Percentiles rank a stretch among this genome's conserved stretches.
phyloP scores from a whole-genome alignment of 495 filamentous ascomycete genomes.

The Hypoxylon trugodes region DNA sequence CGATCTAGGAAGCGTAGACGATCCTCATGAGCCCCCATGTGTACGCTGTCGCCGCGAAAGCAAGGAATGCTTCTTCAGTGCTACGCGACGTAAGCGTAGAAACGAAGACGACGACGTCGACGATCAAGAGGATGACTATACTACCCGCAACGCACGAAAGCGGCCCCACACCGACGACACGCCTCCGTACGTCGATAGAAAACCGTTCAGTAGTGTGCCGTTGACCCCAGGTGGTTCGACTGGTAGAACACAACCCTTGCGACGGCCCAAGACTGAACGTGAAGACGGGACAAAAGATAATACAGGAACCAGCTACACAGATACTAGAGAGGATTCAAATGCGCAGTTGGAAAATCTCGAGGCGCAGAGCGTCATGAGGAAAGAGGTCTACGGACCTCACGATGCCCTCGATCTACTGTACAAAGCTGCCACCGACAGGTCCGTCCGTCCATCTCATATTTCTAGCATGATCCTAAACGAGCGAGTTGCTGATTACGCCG shows the following conservation, averaged over 20 bases:
- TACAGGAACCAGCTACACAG: constrained; percentile 40
- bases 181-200: constrained; percentile 51
- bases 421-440: constrained; percentile 72
- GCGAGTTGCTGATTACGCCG: constrained; percentile 34
- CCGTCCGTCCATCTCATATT: constrained; percentile 36
- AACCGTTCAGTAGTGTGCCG: constrained; percentile 57
- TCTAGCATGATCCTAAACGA: constrained; percentile 14
- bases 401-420: constrained; percentile 75
- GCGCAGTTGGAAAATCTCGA: constrained; percentile 65
- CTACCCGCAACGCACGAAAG: constrained; percentile 63
- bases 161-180: constrained; percentile 52
- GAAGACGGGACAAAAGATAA: constrained; percentile 23
- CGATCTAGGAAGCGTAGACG: constrained; percentile 92
- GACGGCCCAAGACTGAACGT: constrained; percentile 52
- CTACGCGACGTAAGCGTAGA: constrained; percentile 93
- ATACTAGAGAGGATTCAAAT: constrained; percentile 48
- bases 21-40: constrained; percentile 92
- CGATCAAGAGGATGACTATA: constrained; percentile 62
- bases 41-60: constrained; percentile 90
- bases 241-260: constrained; percentile 65
- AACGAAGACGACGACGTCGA: constrained; percentile 68
- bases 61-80: constrained; percentile 96
- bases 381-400: constrained; percentile 72
- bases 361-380: constrained; percentile 68
- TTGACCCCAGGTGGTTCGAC: constrained; percentile 70